phyloP scores from a whole-genome alignment of 1,284 basidiomycete genomes.

The Puccinia hordei region DNA sequence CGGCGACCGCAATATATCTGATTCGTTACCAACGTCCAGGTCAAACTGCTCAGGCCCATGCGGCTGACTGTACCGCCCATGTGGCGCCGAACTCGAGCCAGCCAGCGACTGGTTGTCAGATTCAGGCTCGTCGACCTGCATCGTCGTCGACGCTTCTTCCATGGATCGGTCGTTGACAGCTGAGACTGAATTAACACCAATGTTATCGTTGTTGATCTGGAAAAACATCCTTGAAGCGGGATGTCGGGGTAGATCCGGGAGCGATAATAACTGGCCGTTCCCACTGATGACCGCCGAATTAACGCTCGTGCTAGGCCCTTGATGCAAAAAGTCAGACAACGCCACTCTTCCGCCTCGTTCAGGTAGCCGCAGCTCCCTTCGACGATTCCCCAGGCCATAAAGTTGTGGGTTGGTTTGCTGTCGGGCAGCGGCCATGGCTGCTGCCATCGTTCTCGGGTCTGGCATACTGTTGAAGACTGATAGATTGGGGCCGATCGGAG shows the following conservation, averaged over 20 bases:
- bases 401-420: conserved; percentile 46
- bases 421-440: conserved; percentile 39
- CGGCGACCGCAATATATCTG: conserved; percentile 28
- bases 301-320: conserved; percentile 16
- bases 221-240: background rate
- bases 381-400: conserved; percentile 20
- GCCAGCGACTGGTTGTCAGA: conserved; percentile 1
- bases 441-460: conserved; percentile 43
- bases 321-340: conserved; percentile 21
- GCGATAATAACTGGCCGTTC: conserved; percentile 22
- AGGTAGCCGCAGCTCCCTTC: conserved; percentile 38
- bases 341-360: conserved; percentile 17
- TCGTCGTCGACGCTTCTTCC: background rate
- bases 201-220: background rate
- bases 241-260: conserved; percentile 25
- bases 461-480: conserved; percentile 47
- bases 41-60: background rate
- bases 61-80: conserved; percentile 1
- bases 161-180: conserved; percentile 10
- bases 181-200: background rate
- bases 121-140: conserved; percentile 5
- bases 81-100: background rate
- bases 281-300: conserved; percentile 20
- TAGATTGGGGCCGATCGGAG: conserved; percentile 41
- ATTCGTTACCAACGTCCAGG: background rate